Evolutionary conservation across 169 alveolate genomes (phyloP).

Genomic region (Plasmodium knowlesi): DNA sequence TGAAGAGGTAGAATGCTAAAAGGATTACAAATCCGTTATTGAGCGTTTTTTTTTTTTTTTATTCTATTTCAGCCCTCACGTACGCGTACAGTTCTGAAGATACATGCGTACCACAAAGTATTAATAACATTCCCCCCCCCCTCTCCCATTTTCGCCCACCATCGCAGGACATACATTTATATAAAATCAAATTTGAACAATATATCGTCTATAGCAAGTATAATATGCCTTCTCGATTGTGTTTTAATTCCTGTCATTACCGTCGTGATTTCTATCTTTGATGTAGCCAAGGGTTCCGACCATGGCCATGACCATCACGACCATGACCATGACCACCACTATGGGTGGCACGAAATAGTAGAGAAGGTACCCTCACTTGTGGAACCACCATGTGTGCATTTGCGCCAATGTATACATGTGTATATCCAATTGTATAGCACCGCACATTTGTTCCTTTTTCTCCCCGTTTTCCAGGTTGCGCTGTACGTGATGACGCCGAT

Average conservation of each 20-base stretch:
- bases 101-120: background rate
- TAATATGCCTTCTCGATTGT: slow-evolving; percentile 63
- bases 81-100: background rate
- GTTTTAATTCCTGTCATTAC: slow-evolving; percentile 32
- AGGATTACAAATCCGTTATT: background rate
- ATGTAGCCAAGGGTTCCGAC: background rate
- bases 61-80: background rate
- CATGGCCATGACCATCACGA: background rate
- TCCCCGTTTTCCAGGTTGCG: slow-evolving; percentile 16
- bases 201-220: slow-evolving; percentile 46
- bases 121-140: background rate
- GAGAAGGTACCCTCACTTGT: background rate
- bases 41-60: background rate
- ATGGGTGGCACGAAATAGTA: slow-evolving; percentile 19
- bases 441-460: background rate
- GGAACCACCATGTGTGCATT: background rate
- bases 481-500: slow-evolving; percentile 56
- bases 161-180: background rate
- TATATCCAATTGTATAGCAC: background rate
- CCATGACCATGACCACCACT: background rate
- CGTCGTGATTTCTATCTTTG: slow-evolving; percentile 26
- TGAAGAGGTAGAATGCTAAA: background rate
- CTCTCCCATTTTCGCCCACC: background rate
- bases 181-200: slow-evolving; percentile 28
- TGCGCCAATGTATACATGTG: background rate